Evolutionary conservation across 2,329 filamentous ascomycete genomes (phyloP).

Genomic region (Ophiosphaerella korrae): DNA sequence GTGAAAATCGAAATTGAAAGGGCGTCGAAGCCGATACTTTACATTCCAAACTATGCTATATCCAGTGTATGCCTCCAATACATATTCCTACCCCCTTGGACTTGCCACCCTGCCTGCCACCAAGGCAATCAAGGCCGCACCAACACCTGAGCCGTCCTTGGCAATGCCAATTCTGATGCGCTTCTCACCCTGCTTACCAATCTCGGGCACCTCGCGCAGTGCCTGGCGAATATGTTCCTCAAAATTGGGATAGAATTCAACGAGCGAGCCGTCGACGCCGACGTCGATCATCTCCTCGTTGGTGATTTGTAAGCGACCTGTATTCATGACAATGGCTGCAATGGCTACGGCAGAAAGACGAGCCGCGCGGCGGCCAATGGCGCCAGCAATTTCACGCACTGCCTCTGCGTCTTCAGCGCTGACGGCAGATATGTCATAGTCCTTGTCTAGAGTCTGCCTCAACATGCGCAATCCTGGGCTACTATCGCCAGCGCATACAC

Average conservation of each 20-base stretch:
- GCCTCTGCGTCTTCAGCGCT: conserved; percentile 84
- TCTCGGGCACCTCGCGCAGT: conserved; percentile 73
- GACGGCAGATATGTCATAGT: conserved; percentile 76
- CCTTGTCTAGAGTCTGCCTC: conserved; percentile 76
- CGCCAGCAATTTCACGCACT: conserved; percentile 80
- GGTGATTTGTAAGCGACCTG: conserved; percentile 67
- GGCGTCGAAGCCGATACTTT: too few relatives aligned
- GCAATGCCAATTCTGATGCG: conserved; percentile 93
- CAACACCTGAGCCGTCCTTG: conserved; percentile 95
- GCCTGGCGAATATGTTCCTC: conserved; percentile 86
- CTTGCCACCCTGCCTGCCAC: conserved; percentile 68
- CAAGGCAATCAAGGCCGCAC: conserved; percentile 90
- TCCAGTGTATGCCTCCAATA: too few relatives aligned
- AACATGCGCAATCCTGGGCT: conserved; percentile 73
- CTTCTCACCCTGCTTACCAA: conserved; percentile 79
- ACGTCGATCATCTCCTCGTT: conserved; percentile 79
- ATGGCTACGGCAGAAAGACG: conserved; percentile 87
- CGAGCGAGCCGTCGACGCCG: conserved; percentile 90
- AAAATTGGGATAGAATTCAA: conserved; percentile 95
- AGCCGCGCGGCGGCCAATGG: conserved; percentile 86
- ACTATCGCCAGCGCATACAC: conserved; percentile 80
- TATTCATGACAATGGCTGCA: conserved; percentile 80
- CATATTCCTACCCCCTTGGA: conserved; percentile 3
- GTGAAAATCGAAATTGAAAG: conserved; percentile 11
- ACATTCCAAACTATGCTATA: too few relatives aligned